Evolutionary conservation across 2,329 filamentous ascomycete species (phyloP).

Genomic region (Sporothrix sp.): DNA sequence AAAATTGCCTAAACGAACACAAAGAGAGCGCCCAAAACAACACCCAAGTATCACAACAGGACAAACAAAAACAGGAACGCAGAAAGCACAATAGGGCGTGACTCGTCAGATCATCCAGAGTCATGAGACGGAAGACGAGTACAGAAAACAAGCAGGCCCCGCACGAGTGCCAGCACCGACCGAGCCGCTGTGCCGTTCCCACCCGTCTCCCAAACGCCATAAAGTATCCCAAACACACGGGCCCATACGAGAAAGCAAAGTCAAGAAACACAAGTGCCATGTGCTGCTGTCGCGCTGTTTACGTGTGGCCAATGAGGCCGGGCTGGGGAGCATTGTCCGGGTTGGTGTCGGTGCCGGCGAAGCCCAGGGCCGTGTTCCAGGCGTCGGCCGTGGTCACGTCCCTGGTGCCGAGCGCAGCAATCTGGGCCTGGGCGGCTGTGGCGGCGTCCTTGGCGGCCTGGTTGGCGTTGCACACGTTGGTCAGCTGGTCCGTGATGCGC

Average conservation of each 20-base stretch:
- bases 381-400: slow-evolving; percentile 30
- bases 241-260: too few species aligned
- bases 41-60: neutral
- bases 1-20: neutral
- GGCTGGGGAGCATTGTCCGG: slow-evolving; percentile 29
- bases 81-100: neutral
- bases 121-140: neutral
- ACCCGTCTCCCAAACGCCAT: neutral
- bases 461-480: slow-evolving; percentile 56
- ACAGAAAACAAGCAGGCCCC: neutral
- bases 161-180: neutral
- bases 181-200: neutral
- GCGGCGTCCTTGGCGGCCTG: slow-evolving; percentile 47
- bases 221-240: neutral
- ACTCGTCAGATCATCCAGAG: neutral
- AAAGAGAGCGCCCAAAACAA: neutral
- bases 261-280: too few species aligned
- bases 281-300: too few species aligned
- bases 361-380: slow-evolving; percentile 34
- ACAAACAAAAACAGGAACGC: too few species aligned
- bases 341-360: slow-evolving; percentile 30
- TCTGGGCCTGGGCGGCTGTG: slow-evolving; percentile 37
- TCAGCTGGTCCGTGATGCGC: slow-evolving; percentile 59
- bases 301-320: slow-evolving; percentile 30
- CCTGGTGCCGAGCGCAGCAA: slow-evolving; percentile 25